Base-by-base conservation (phyloP, 1,284 basidiomycete genomes). In the Microbotryum violaceum region DNA sequence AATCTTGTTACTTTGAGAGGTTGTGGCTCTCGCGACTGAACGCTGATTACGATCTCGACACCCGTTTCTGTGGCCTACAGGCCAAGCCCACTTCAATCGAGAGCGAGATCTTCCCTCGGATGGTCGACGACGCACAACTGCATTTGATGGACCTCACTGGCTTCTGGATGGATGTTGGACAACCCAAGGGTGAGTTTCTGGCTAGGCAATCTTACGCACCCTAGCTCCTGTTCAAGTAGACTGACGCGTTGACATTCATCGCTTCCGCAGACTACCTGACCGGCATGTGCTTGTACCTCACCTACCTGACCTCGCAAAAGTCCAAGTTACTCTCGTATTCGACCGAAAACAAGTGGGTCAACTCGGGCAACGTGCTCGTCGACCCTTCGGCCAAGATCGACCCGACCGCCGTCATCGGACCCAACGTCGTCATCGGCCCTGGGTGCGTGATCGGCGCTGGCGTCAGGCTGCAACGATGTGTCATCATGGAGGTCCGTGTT, bases 151-250 rank as follows among this genome's bases (percentile, higher is more conserved):
- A 81, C 73, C 75, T 81, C 45, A 72, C 76, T 29, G 79, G 79
- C 42, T 80, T 80, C 76, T 81, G 79, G 79, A 80, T 80, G 78
- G 79, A 81, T 70, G 76, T 81, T 48, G 79, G 79, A 61, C 79
- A 81, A 73, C 79, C 79, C 60, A 81, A 81, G 71, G 54, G 53
- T 56, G 21, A 25, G 54, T 44, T 23, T 2, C 12, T 18, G 6
- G 0, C 45, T n/a, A 4, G 20, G 16, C 18, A 6, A 6, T 6
- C 14, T 2, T 6, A 5, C 20, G 27, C 16, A 33, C 52, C 6
- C 20, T 37, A n/a, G 23, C 29, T 21, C 16, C 23, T 42, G 14
- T 7, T 51, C 12, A 10, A 23, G 16, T 20, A 8, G n/a, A 20
- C 12, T 12, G 20, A 25, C 16, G 18, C 12, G 51, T 20, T 14